These are phyloP conservation scores for Corymbia calophylla DNA, from an alignment of 441 rosid genomes.

Conservation along the genomic window DNA sequence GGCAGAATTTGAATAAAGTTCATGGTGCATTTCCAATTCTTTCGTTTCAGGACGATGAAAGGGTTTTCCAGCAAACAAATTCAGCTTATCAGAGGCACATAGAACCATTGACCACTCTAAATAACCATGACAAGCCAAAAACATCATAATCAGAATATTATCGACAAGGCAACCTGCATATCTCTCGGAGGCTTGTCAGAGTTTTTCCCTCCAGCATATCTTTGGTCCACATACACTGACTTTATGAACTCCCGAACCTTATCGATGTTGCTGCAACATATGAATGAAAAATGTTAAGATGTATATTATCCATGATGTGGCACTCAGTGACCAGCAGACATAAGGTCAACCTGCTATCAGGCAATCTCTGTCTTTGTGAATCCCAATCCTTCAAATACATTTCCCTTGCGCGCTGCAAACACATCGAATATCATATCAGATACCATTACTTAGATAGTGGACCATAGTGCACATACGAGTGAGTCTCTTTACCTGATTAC, in stretches of 20 bases:
- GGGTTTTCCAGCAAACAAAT: background rate
- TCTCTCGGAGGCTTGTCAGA: slow-evolving; percentile 72
- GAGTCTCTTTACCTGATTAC: slow-evolving; percentile 72
- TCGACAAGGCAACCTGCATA: slow-evolving; percentile 41
- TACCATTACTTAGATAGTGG: background rate
- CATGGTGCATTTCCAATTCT: background rate
- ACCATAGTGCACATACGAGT: background rate
- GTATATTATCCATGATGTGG: background rate
- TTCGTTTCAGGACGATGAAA: background rate
- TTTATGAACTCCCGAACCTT: slow-evolving; percentile 87
- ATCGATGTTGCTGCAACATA: slow-evolving; percentile 54
- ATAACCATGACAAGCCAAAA: background rate
- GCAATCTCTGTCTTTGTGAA: slow-evolving; percentile 75
- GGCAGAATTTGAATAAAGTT: background rate
- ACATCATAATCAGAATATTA: background rate
- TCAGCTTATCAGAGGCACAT: background rate
- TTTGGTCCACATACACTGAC: slow-evolving; percentile 68
- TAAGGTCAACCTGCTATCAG: slow-evolving; percentile 62
- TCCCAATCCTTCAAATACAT: slow-evolving; percentile 83
- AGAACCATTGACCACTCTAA: background rate
- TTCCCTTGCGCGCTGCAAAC: slow-evolving; percentile 88
- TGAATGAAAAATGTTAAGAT: slow-evolving; percentile 1
- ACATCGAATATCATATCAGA: slow-evolving; percentile 10
- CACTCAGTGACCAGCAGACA: background rate
- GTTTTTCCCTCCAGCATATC: slow-evolving; percentile 62